Percentiles rank a stretch among this genome's conserved stretches.
phyloP scores from a whole-genome alignment of 495 filamentous ascomycete species.

The Cercophora newfieldiana region DNA sequence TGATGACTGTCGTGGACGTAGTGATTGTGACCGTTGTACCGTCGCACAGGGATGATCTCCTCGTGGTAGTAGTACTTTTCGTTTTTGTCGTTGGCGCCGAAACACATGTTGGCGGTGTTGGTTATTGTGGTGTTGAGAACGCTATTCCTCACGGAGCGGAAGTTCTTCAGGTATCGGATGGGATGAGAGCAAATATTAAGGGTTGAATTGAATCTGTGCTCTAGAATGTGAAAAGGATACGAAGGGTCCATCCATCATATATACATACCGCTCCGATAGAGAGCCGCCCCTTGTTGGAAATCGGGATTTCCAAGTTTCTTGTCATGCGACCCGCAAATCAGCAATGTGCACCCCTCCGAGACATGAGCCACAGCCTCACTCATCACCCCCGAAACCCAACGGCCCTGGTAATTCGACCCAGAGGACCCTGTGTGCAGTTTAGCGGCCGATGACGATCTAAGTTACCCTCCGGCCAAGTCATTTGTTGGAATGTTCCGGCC shows the following conservation, averaged over 20 bases:
- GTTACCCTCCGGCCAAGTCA: background rate
- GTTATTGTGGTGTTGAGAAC: background rate
- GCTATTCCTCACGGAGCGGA: too few relatives aligned
- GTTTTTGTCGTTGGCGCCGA: slow-evolving; percentile 26
- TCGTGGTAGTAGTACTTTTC: slow-evolving; percentile 52
- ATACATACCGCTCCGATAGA: background rate
- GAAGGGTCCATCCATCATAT: background rate
- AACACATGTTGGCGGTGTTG: slow-evolving; percentile 40
- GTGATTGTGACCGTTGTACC: slow-evolving; percentile 18
- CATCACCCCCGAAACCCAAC: background rate
- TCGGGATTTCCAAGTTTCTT: background rate
- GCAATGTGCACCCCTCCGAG: background rate
- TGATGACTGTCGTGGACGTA: slow-evolving; percentile 37
- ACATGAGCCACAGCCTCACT: background rate
- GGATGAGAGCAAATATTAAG: too few relatives aligned
- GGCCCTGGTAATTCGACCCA: background rate
- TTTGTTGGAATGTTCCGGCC: background rate
- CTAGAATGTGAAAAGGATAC: too few relatives aligned
- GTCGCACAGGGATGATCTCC: slow-evolving; percentile 45
- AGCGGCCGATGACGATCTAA: background rate
- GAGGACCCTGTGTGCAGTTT: background rate
- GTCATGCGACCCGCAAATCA: background rate
- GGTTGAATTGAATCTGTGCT: too few relatives aligned
- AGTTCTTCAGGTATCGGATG: too few relatives aligned
- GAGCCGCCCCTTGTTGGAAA: background rate